Evolutionary conservation across 495 filamentous ascomycete species (phyloP).

Genomic region (Pyrenula aspistea): DNA sequence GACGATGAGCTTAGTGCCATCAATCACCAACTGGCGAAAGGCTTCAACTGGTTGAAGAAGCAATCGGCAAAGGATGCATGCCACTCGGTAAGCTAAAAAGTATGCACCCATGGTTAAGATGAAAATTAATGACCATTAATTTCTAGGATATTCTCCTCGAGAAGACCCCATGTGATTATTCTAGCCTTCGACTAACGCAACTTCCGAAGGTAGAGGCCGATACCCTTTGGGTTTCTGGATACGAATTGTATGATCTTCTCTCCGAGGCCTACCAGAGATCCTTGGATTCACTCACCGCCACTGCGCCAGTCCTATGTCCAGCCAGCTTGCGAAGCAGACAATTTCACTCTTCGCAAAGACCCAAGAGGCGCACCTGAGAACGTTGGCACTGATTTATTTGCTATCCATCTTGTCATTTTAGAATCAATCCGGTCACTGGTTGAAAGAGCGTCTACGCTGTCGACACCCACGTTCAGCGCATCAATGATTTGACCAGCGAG

Average conservation of each 20-base stretch:
- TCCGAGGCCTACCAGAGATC: conserved; percentile 52
- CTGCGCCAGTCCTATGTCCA: conserved; percentile 53
- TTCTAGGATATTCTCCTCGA: conserved; percentile 68
- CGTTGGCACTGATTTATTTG: conserved; percentile 45
- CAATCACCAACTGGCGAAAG: conserved; percentile 43
- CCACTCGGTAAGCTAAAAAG: no score
- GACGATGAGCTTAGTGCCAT: conserved; percentile 70
- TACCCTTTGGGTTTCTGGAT: conserved; percentile 66
- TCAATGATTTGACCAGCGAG: conserved; percentile 53
- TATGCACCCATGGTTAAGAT: no score
- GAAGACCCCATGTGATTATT: conserved; percentile 56
- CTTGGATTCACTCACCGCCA: conserved; percentile 56
- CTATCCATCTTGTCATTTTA: conserved; percentile 60
- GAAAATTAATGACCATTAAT: no score
- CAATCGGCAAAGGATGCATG: conserved; percentile 26
- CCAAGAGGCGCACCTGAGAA: conserved; percentile 58
- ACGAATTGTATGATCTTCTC: conserved; percentile 69
- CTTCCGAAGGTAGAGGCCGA: conserved; percentile 61
- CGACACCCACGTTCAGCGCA: conserved; percentile 43
- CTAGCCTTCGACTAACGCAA: conserved; percentile 47
- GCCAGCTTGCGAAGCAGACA: conserved; percentile 37
- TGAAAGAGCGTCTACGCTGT: conserved; percentile 67
- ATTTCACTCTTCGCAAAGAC: conserved; percentile 41
- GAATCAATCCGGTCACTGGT: conserved; percentile 76
- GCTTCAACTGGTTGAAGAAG: conserved; percentile 31